Percentiles rank a stretch among this genome's conserved stretches.
Conservation (phyloP, 371 early-diverging fungal species). For the Apophysomyces ossiformis region DNA sequence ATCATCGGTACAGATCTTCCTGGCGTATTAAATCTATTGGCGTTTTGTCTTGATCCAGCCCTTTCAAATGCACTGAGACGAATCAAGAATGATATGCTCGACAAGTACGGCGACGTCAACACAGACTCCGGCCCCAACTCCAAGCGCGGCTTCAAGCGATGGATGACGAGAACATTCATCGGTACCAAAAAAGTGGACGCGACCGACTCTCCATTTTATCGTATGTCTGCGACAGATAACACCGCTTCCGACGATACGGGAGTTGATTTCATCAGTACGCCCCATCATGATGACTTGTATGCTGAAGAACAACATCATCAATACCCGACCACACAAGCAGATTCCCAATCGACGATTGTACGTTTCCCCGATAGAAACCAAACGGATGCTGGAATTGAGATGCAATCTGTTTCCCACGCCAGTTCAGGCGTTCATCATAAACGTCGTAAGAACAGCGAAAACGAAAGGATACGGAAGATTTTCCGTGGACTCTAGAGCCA, state of each 20-base stretch:
- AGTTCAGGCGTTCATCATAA: neutral
- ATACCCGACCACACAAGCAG: neutral
- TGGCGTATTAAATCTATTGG: conserved; percentile 20
- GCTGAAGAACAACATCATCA: conserved; percentile 5
- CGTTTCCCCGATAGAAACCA: conserved; percentile 9
- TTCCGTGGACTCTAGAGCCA: conserved; percentile 13
- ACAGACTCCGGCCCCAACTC: neutral
- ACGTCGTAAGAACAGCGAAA: conserved; percentile 17
- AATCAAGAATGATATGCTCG: conserved; percentile 19
- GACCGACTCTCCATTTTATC: conserved; percentile 17
- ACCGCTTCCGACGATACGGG: conserved; percentile 10
- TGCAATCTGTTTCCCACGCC: neutral
- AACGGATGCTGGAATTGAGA: neutral
- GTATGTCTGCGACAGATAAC: conserved; percentile 15
- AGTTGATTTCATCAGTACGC: neutral
- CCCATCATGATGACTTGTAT: neutral
- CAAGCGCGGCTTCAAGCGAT: conserved; percentile 17
- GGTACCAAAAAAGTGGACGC: conserved; percentile 16
- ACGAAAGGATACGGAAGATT: conserved; percentile 9
- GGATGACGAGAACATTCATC: conserved; percentile 17
- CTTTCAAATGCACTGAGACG: conserved; percentile 14
- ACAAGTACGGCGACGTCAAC: conserved; percentile 16
- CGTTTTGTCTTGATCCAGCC: conserved; percentile 19
- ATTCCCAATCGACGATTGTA: conserved; percentile 17
- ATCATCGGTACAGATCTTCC: conserved; percentile 19